Percentiles rank a stretch among this genome's conserved stretches.
Evolutionary conservation across 371 early-diverging fungal genomes (phyloP).

Genomic region (Apophysomyces elegans): DNA sequence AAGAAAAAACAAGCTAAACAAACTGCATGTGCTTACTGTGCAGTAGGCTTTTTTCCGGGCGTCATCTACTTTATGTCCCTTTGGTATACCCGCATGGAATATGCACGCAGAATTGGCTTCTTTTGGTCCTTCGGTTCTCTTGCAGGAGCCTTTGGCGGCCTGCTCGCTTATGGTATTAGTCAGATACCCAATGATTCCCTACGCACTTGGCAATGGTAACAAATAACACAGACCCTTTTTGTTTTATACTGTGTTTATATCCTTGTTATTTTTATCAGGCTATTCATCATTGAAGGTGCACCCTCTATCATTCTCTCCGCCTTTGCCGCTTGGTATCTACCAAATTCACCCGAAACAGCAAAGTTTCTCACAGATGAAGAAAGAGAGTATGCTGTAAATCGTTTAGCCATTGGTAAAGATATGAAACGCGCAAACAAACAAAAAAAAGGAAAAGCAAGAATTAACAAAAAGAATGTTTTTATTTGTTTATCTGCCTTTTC

Average conservation of each 20-base stretch:
- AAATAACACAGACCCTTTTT: background rate
- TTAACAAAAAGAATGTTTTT: too few species aligned
- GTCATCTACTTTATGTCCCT: constrained; percentile 37
- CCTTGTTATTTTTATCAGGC: constrained; percentile 32
- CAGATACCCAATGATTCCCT: constrained; percentile 32
- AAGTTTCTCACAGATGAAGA: constrained; percentile 61
- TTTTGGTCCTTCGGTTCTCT: constrained; percentile 49
- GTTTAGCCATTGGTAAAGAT: constrained; percentile 43
- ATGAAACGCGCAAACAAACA: constrained; percentile 4
- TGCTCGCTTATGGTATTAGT: constrained; percentile 35
- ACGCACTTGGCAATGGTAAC: constrained; percentile 47
- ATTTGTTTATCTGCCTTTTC: too few species aligned
- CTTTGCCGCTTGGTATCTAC: constrained; percentile 51
- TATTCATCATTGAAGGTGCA: constrained; percentile 60
- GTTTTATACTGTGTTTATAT: background rate
- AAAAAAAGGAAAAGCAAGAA: too few species aligned
- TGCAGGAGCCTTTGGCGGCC: constrained; percentile 49
- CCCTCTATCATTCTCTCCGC: constrained; percentile 46
- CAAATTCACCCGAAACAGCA: constrained; percentile 60
- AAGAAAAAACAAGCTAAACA: background rate
- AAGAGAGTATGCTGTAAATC: constrained; percentile 41
- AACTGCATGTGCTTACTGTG: background rate
- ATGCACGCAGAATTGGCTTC: constrained; percentile 43
- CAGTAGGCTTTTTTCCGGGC: constrained; percentile 33
- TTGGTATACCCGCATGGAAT: constrained; percentile 51